Evolutionary conservation across 164 flowering plant genomes (phyloP).

Genomic region (Chloranthus sessilifolius): DNA sequence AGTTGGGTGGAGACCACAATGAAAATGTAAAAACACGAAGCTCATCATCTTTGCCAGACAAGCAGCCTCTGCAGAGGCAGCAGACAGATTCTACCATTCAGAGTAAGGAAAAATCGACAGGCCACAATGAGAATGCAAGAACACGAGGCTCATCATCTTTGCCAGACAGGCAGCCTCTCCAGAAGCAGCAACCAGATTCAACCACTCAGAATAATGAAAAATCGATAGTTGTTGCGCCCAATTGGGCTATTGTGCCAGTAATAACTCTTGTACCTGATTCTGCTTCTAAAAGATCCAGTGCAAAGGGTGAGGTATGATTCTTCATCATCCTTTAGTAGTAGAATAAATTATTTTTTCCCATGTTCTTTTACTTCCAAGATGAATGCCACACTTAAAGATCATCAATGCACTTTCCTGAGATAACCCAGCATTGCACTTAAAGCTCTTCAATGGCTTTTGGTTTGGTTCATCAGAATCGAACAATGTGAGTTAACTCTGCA

Average conservation of each 20-base stretch:
- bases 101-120: constrained; percentile 15
- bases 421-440: not conserved
- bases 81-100: constrained; percentile 11
- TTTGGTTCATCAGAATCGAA: constrained; percentile 4
- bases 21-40: not conserved
- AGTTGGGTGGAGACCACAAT: too few species aligned
- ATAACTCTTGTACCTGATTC: not conserved
- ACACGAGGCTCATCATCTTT: constrained; percentile 24
- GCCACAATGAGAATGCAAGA: constrained; percentile 23
- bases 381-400: too few species aligned
- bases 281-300: constrained; percentile 10
- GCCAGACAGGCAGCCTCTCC: constrained; percentile 17
- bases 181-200: constrained; percentile 26
- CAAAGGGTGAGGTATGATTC: constrained; percentile 43
- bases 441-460: constrained; percentile 1
- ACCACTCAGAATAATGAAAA: constrained; percentile 9
- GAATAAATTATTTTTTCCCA: too few species aligned
- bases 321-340: constrained; percentile 1
- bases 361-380: too few species aligned
- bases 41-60: not conserved
- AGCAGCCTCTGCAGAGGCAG: constrained; percentile 4
- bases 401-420: too few species aligned
- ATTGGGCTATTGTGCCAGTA: constrained; percentile 14
- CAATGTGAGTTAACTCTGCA: constrained; percentile 4
- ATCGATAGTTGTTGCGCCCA: constrained; percentile 7